A percentile compares a stretch with the other conserved stretches of the same genome.
These are phyloP conservation scores for Fusarium chlamydosporum DNA, from an alignment of 2,329 filamentous ascomycete genomes.

Conservation along the genomic window DNA sequence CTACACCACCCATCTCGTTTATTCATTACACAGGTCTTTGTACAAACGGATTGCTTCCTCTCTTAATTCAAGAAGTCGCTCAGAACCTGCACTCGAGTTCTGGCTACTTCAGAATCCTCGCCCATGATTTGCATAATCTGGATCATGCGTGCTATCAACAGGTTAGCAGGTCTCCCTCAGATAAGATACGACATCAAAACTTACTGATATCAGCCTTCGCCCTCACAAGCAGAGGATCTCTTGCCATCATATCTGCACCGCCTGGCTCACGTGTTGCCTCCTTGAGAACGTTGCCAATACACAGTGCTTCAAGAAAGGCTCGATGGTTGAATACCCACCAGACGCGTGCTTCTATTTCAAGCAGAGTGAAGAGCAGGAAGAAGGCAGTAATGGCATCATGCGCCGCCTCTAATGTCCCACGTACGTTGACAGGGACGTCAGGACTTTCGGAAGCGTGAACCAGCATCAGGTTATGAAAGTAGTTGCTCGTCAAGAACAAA, in stretches of 20 bases:
- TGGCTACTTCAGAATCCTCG: conserved; percentile 71
- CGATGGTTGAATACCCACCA: conserved; percentile 91
- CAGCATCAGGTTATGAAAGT: conserved; percentile 86
- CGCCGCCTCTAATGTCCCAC: conserved; percentile 79
- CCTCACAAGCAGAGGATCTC: conserved; percentile 72
- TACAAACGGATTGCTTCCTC: not conserved
- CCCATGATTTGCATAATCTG: conserved; percentile 73
- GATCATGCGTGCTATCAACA: conserved; percentile 69
- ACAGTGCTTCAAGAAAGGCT: conserved; percentile 81
- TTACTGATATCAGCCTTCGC: conserved; percentile 73
- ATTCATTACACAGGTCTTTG: conserved; percentile 23
- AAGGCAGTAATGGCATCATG: conserved; percentile 81
- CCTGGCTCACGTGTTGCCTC: conserved; percentile 64
- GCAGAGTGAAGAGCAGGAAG: conserved; percentile 78
- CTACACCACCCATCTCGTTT: conserved; percentile 14
- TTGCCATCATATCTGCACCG: conserved; percentile 61
- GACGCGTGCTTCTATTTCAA: conserved; percentile 79
- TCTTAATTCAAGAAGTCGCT: conserved; percentile 63
- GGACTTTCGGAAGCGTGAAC: conserved; percentile 79
- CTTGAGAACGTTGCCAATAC: conserved; percentile 72
- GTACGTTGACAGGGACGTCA: conserved; percentile 74
- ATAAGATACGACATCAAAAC: conserved; percentile 44
- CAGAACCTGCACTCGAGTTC: conserved; percentile 71
- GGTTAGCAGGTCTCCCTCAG: conserved; percentile 20
- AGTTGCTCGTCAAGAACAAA: conserved; percentile 84